Evolutionary conservation across 2,329 filamentous ascomycete species (phyloP).

Genomic region (Elsinoe arachidis): DNA sequence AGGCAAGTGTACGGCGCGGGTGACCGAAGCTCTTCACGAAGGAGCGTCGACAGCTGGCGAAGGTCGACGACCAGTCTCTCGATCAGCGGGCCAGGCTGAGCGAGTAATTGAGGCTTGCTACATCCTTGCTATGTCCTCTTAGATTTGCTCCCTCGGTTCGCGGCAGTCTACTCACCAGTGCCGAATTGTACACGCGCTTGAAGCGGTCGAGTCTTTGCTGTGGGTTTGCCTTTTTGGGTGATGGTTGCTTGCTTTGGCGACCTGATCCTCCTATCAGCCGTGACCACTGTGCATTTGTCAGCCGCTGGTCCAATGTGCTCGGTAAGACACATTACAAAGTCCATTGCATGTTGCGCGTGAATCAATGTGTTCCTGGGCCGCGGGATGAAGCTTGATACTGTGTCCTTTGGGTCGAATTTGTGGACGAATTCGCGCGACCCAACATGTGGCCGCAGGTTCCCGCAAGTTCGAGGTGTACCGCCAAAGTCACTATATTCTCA

Average conservation of each 20-base stretch:
- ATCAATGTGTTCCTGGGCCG: no score
- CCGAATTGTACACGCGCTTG: conserved; percentile 51
- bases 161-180: conserved; percentile 37
- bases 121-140: conserved; percentile 45
- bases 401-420: no score
- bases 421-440: no score
- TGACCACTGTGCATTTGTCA: conserved; percentile 41
- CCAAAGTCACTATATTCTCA: no score
- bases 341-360: conserved; percentile 14
- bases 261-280: conserved; percentile 52
- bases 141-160: conserved; percentile 2
- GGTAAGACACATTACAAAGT: conserved; percentile 14
- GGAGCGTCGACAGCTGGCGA: conserved; percentile 54
- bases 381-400: no score
- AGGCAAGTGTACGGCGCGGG: conserved; percentile 89
- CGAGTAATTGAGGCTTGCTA: conserved; percentile 46
- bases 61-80: conserved; percentile 45
- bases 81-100: conserved; percentile 44
- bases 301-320: neutral
- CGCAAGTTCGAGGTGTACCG: no score
- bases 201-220: conserved; percentile 54
- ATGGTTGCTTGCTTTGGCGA: conserved; percentile 40
- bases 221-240: conserved; percentile 39
- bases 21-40: conserved; percentile 81
- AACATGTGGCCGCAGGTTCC: no score